A percentile compares a stretch with the other conserved stretches of the same genome.
These are phyloP conservation scores for Cladosporium sp. DNA, from an alignment of 2,329 filamentous ascomycete genomes.

Conservation along the genomic window DNA sequence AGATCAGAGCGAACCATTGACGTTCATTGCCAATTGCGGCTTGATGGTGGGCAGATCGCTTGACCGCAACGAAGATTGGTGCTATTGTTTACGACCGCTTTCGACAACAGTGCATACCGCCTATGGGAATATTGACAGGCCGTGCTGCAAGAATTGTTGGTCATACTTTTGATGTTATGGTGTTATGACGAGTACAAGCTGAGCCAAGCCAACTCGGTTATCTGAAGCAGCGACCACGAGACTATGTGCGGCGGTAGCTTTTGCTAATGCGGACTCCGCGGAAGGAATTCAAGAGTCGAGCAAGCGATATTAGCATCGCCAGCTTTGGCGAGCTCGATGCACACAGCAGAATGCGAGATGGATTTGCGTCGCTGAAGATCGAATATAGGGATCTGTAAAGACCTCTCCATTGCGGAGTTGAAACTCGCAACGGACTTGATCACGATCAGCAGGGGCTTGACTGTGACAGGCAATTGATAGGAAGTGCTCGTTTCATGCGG, in stretches of 20 bases:
- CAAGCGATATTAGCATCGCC: neutral
- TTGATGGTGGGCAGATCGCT: neutral
- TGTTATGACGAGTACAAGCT: neutral
- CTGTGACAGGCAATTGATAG: conserved; percentile 1
- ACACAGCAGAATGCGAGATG: neutral
- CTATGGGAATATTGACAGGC: neutral
- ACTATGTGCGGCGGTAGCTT: neutral
- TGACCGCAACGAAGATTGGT: neutral
- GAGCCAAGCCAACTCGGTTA: neutral
- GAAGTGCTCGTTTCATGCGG: neutral
- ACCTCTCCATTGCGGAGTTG: neutral
- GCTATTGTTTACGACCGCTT: neutral
- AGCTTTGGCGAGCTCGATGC: neutral
- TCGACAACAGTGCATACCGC: too few relatives aligned
- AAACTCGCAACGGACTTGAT: neutral
- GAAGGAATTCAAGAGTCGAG: neutral
- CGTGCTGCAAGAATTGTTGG: too few relatives aligned
- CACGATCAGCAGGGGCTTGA: conserved; percentile 9
- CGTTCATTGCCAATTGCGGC: neutral
- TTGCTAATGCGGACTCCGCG: neutral
- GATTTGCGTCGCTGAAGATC: neutral
- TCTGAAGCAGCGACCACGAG: neutral
- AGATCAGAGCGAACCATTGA: neutral
- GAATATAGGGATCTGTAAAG: conserved; percentile 5
- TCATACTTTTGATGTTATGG: too few relatives aligned